Conservation (phyloP, 2,329 filamentous ascomycete genomes). For the Fusarium multiceps region DNA sequence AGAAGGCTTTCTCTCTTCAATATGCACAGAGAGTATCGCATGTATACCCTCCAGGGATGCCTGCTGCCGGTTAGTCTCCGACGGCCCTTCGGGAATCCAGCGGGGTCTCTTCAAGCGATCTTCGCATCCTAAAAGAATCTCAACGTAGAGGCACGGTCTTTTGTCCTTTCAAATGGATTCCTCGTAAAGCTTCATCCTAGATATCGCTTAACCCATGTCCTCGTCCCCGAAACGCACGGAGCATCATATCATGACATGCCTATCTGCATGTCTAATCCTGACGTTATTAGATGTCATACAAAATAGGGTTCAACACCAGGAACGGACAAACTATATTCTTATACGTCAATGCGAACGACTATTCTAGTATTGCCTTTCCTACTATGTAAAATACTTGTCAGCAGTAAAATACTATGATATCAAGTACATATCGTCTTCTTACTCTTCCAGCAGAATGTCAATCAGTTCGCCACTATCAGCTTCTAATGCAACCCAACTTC, state of each 20-base stretch:
- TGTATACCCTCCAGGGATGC: background rate
- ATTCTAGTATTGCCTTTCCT: background rate
- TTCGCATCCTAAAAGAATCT: background rate
- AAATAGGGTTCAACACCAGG: background rate
- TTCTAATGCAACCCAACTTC: background rate
- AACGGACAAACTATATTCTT: background rate
- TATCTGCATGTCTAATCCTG: background rate
- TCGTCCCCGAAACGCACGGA: conserved; percentile 22
- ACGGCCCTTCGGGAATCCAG: background rate
- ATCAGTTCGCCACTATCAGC: conserved; percentile 6
- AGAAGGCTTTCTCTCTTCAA: background rate
- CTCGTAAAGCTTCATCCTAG: background rate
- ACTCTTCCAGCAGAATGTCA: background rate
- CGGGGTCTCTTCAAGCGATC: background rate
- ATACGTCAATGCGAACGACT: background rate
- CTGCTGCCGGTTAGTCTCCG: background rate
- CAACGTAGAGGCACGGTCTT: background rate
- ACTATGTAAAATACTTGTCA: background rate
- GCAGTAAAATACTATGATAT: background rate
- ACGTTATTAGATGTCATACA: background rate
- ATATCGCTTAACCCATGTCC: conserved; percentile 4
- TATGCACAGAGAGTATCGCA: background rate
- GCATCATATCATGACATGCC: conserved; percentile 3
- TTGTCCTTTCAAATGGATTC: background rate
- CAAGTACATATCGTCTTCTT: background rate